Evolutionary conservation across 2,329 filamentous ascomycete species (phyloP), one percentile per base, ranked within the genome.

Genomic region (Penicillium sp.): DNA sequence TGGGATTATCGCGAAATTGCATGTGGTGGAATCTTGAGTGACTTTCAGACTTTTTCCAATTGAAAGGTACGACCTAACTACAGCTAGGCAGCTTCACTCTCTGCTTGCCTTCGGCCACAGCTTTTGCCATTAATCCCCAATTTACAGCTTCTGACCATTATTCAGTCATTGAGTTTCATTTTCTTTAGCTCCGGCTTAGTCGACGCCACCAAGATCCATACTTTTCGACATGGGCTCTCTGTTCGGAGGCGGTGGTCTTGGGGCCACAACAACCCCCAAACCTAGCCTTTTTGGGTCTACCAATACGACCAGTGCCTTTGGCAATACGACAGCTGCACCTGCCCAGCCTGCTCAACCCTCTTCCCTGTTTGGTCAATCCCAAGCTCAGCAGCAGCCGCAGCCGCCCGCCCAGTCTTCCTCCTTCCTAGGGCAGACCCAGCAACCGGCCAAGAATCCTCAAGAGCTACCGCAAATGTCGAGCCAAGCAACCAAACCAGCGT

Each of bases 401-500:
- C 18, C 37, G 7, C 37, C 37, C 37, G 18, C 55, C 18, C 69
- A 69, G 45, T 50, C 65, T 49, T 68, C 67, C 14, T 68, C 67
- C 14, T 51, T 65, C 43, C 55, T 71, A 47, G 67, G 68, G 22
- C 69, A 71, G 45, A 57, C 54, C 25, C 67, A 69, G 35, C 58
- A 62, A 29, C 68, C 66, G 46, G 44, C 57, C 20, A 61, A 57
- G 59, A 47, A 52, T n/a, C 42, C 46, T n/a, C 67, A 65, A 41
- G 50, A 56, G 29, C 62, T 69, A 40, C 59, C 61, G 20, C 67
- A 66, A 52, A 51, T 64, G 49, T 58, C 70, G 25, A 54, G 57
- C 15, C 72, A 73, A 48, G 51, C 68, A 27, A 73, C 77, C 4
- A 79, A 82, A 62, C 82, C 84, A 26, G 83, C 83, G 0, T 86